A percentile compares a stretch with the other conserved stretches of the same genome.
Evolutionary conservation across 2,329 filamentous ascomycete species (phyloP).

Genomic region (Trichoderma afroharzianum): DNA sequence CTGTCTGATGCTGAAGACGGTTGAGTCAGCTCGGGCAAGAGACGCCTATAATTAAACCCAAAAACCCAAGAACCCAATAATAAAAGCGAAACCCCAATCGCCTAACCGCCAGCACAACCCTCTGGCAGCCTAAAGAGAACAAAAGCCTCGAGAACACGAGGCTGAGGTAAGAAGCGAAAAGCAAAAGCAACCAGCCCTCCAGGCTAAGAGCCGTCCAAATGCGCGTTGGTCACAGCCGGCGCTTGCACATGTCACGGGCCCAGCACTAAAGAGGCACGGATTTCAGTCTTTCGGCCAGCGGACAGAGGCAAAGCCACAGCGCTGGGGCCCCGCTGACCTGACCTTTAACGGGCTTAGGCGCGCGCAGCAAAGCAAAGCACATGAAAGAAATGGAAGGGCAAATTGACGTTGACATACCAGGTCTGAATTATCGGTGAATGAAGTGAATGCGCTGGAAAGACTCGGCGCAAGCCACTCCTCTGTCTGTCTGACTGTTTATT

Average conservation of each 20-base stretch:
- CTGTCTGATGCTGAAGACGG: background rate
- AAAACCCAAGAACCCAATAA: background rate
- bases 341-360: background rate
- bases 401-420: background rate
- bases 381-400: background rate
- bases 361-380: background rate
- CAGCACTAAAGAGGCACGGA: background rate
- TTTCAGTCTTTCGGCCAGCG: constrained; percentile 1
- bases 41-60: background rate
- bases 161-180: background rate
- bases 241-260: background rate
- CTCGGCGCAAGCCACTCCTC: background rate
- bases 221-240: constrained; percentile 1
- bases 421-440: background rate
- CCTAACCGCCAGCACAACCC: background rate
- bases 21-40: background rate
- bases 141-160: background rate
- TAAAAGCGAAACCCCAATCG: background rate
- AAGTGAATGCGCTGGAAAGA: background rate
- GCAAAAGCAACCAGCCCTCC: background rate
- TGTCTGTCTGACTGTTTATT: background rate
- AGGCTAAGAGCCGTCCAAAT: background rate
- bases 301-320: background rate
- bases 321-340: background rate
- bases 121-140: background rate